Conservation (phyloP, 768 basidiomycete genomes). For the Suillus fuscotomentosus region DNA sequence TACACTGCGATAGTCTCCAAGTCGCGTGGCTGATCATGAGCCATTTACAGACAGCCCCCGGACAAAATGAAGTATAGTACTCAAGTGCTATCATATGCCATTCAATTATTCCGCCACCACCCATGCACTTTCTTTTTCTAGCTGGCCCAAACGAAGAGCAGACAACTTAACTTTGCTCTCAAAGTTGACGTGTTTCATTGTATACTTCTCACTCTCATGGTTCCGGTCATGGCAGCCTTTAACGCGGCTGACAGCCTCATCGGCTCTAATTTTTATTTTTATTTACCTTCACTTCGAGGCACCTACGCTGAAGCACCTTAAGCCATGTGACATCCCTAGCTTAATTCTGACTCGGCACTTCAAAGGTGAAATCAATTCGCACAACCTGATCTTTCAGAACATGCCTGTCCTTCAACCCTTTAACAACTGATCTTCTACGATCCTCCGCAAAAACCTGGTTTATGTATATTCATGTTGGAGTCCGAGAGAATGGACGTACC, state of each 20-base stretch:
- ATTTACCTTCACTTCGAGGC: not conserved
- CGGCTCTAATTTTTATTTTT: slow-evolving; percentile 1
- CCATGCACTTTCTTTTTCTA: not conserved
- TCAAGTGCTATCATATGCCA: not conserved
- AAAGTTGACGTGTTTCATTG: slow-evolving; percentile 1
- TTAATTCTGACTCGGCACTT: not conserved
- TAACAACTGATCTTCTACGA: not conserved
- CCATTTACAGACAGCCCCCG: not conserved
- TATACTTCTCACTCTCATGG: slow-evolving; percentile 1
- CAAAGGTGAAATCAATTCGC: not conserved
- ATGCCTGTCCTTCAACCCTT: not conserved
- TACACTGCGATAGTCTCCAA: slow-evolving; percentile 1
- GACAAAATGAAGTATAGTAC: not conserved
- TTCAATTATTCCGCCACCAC: not conserved
- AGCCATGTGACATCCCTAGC: not conserved
- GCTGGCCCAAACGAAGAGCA: not conserved
- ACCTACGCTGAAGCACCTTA: slow-evolving; percentile 7
- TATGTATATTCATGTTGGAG: not conserved
- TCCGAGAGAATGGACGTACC: no score
- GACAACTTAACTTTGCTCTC: not conserved
- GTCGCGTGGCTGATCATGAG: not conserved
- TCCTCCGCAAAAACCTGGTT: slow-evolving; percentile 2
- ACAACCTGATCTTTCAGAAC: not conserved
- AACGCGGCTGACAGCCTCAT: slow-evolving; percentile 4
- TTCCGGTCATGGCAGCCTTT: not conserved